Conservation (phyloP, 345 rosid species). For the Eucalyptus microcorys region DNA sequence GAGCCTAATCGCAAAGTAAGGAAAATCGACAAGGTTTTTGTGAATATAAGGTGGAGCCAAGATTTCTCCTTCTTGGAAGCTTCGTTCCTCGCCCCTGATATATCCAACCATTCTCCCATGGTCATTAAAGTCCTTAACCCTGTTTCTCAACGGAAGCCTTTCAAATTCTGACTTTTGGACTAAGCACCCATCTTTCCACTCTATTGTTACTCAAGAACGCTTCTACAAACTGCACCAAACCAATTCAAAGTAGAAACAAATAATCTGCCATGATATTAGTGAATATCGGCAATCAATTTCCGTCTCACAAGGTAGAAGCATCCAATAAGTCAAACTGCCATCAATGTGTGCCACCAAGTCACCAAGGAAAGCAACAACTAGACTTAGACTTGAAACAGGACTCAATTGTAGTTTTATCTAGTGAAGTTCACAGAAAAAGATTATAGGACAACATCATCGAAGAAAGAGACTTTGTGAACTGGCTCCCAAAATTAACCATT, state of each 20-base stretch:
- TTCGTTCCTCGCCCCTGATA: no score
- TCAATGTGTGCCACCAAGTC: neutral
- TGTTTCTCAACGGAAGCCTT: rapidly evolving
- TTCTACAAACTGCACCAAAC: neutral
- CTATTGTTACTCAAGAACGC: neutral
- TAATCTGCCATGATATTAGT: neutral
- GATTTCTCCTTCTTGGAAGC: no score
- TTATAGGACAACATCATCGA: neutral
- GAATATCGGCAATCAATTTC: neutral
- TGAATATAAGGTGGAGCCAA: no score
- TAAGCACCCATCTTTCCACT: no score
- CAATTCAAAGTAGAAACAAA: neutral
- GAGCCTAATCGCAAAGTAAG: no score
- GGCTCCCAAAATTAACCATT: neutral
- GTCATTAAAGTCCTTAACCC: no score
- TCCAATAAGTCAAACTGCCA: neutral
- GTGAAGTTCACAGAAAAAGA: neutral
- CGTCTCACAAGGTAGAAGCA: neutral
- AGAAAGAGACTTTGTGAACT: neutral
- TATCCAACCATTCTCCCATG: no score
- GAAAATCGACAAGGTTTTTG: no score
- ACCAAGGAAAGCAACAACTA: neutral
- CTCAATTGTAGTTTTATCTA: neutral
- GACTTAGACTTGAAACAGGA: neutral
- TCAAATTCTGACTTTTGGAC: no score